These are phyloP conservation scores for Aspergillus sp. DNA, from an alignment of 2,329 filamentous ascomycete species.

Conservation along the genomic window DNA sequence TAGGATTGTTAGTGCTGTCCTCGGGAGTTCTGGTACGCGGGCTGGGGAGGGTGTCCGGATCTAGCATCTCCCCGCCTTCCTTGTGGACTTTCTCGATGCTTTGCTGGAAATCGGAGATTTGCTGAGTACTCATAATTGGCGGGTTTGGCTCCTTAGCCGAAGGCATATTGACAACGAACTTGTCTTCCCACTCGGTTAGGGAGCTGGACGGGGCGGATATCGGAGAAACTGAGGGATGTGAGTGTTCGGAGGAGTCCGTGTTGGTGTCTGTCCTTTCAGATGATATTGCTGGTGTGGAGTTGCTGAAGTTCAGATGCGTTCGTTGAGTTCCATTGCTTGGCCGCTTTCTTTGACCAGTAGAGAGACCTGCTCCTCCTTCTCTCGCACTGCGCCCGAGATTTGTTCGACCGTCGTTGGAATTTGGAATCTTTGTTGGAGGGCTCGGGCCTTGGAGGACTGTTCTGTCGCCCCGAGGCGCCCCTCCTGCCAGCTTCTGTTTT, in stretches of 20 bases:
- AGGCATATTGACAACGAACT: slow-evolving; percentile 48
- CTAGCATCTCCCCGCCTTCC: slow-evolving; percentile 32
- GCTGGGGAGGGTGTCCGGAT: slow-evolving; percentile 35
- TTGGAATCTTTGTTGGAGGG: slow-evolving; percentile 41
- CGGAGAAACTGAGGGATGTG: slow-evolving; percentile 32
- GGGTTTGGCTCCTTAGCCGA: slow-evolving; percentile 46
- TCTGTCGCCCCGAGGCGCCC: slow-evolving; percentile 10
- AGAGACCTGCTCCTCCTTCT: slow-evolving; percentile 13
- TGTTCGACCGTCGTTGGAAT: slow-evolving; percentile 31
- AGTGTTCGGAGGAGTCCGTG: slow-evolving; percentile 29
- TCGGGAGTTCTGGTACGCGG: slow-evolving; percentile 34
- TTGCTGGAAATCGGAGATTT: slow-evolving; percentile 43
- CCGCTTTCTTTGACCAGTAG: slow-evolving; percentile 30
- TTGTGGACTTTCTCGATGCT: slow-evolving; percentile 37
- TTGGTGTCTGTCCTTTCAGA: slow-evolving; percentile 23
- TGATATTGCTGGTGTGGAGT: slow-evolving; percentile 23
- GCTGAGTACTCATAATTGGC: slow-evolving; percentile 40
- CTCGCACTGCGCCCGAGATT: slow-evolving; percentile 23
- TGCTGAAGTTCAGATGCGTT: slow-evolving; percentile 33
- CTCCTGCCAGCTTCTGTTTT: slow-evolving; percentile 19
- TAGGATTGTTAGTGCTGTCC: slow-evolving; percentile 32
- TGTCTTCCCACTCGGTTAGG: slow-evolving; percentile 41
- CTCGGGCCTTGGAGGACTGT: slow-evolving; percentile 30
- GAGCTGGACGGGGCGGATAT: slow-evolving; percentile 34
- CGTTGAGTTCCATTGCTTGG: slow-evolving; percentile 39